Base-by-base conservation (phyloP, 768 basidiomycete genomes). In the Pholiota microspora region DNA sequence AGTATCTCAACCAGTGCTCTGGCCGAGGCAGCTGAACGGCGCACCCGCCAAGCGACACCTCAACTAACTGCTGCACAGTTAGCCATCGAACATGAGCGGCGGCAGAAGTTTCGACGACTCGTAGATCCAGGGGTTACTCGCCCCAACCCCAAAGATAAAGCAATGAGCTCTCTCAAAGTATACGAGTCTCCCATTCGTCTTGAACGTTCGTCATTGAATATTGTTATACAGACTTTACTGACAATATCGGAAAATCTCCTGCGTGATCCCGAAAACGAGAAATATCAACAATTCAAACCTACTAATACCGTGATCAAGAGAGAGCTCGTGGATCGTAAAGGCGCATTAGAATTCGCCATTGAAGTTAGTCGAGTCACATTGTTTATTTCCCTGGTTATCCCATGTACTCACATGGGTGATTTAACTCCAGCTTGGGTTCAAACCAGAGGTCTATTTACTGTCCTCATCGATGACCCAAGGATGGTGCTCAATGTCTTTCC, bases 101-200 rank as follows among this genome's bases (percentile, higher is more conserved):
- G 86, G 36, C 88, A 86, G 64, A 74, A 74, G 53, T 92, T 92
- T 67, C 79, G 91, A 40, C 77, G 91, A 34, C 73, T 92, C 55
- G 78, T 92, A 55, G 88, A 92, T 61, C 89, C 89, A 42, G 89
- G 88, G 12, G 92, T 93, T 61, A 62, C 80, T 48, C 80, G 91
- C 2, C 86, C 82, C 4, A 92, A 92, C 65, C 67, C 85, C 10
- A 80, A 79, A 58, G 79, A 79, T 47, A 73, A 80, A 50, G 84
- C 86, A 1, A 65, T 80, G 58, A 76, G 78, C 54, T 79, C 88
- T 52, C 71, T 93, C 59, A 83, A 83, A 77, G 91, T 85, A 77
- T 61, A 64, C 61, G 55, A 59, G 53, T 49, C 58, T 45, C 53
- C 61, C 50, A 55, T 55, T 28, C 45, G 35, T 46, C 55, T 10